Percentiles rank a stretch among this genome's conserved stretches.
phyloP scores from a whole-genome alignment of 192 early-diverging fungal species.

The Irineochytrium annulatum region DNA sequence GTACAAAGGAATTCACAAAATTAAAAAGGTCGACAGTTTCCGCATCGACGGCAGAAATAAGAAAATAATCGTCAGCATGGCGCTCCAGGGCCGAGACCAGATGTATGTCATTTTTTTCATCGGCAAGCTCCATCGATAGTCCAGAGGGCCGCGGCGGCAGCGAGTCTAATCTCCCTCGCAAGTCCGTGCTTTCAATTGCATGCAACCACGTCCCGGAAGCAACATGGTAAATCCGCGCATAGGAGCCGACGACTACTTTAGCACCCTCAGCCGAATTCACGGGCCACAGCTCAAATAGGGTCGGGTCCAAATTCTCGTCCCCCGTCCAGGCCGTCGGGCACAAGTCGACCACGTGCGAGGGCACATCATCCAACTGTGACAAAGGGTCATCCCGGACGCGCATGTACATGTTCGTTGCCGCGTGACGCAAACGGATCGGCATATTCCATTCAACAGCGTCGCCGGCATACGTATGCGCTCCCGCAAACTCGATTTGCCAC shows the following conservation, averaged over 20 bases:
- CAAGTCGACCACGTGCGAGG: conserved; percentile 7
- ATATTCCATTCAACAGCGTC: conserved; percentile 25
- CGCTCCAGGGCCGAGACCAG: conserved; percentile 5
- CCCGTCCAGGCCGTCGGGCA: conserved; percentile 5
- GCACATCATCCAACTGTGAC: neutral
- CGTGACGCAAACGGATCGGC: conserved; percentile 24
- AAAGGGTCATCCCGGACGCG: conserved; percentile 13
- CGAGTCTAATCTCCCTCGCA: neutral
- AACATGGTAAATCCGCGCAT: conserved; percentile 28
- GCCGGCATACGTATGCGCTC: conserved; percentile 10
- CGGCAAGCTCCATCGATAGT: neutral
- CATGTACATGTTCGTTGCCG: conserved; percentile 24
- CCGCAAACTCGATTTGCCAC: conserved; percentile 31
- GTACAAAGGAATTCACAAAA: conserved; percentile 21
- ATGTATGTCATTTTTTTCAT: neutral
- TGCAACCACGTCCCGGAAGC: conserved; percentile 30
- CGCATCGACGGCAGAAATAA: conserved; percentile 20
- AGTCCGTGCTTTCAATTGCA: conserved; percentile 8
- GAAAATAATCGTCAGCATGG: conserved; percentile 26
- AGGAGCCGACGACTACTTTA: conserved; percentile 8
- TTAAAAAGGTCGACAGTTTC: conserved; percentile 20
- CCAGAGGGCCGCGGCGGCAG: neutral
- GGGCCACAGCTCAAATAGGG: conserved; percentile 25
- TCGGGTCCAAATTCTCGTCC: conserved; percentile 16
- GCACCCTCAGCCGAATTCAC: conserved; percentile 16